Evolutionary conservation across 1,139 yeast genomes (phyloP), one percentile per base, ranked within the genome.

Genomic region (Yamadazyma siamensis): DNA sequence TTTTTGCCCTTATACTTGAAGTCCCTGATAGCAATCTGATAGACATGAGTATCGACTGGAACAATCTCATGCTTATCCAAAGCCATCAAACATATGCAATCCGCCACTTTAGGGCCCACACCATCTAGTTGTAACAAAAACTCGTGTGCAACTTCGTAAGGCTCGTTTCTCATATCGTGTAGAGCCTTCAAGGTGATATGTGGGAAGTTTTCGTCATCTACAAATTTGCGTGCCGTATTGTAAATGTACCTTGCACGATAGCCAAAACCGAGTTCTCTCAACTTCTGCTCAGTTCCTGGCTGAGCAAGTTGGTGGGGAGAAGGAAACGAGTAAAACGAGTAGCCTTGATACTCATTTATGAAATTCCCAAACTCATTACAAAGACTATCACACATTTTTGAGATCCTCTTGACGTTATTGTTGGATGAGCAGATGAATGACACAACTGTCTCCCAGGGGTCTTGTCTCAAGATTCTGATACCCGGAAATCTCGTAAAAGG

Each of bases 31-130:
- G 96, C 96, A 33, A 91, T 85, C 49, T 89, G 88, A 64, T 82
- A 84, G n/a, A 91, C 94, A 50, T 91, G 99, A 0, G 97, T 94
- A 53, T 91, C 99, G 1, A 91, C 87, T 0, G 99, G 99, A 1
- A 91, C 96, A 10, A 87, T 75, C 35, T 82, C 87, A 47, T 83
- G 88, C 59, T 88, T 84, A 46, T 84, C 94, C 31, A 94, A 63
- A 2, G 96, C 84, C 96, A 91, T 89, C 23, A 91, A 63, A 43
- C 95, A 82, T 13, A 66, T 42, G 54, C 99, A 91, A 48, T 94
- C 98, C 0, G 99, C 96, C 1, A 91, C 98, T 57, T 91, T 91
- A 1, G 98, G 97, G 0, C 99, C 99, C 0, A 94, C 96, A 0
- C 99, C 99, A 3, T 75, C 69, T 41, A 84, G 80, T 41, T 75